Conservation (phyloP, 202 grass and related monocot genomes). For the Saccharum hybrid region DNA sequence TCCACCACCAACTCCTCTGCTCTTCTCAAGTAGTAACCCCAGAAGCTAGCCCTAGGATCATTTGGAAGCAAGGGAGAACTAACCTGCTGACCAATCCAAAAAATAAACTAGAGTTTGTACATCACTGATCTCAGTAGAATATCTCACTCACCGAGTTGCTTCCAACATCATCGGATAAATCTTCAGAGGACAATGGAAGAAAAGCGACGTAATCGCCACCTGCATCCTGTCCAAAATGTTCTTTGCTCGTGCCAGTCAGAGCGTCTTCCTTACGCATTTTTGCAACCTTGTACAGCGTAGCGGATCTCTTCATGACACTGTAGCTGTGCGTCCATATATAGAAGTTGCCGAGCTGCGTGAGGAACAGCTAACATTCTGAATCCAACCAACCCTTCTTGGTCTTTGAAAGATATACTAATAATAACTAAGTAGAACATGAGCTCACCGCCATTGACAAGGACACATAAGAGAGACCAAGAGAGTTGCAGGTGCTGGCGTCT, state of each 20-base stretch:
- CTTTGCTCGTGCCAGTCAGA: constrained; percentile 8
- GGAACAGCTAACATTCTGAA: background rate
- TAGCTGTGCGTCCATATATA: constrained; percentile 64
- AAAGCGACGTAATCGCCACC: constrained; percentile 34
- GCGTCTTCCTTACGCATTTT: background rate
- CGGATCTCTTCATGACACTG: constrained; percentile 59
- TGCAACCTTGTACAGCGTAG: constrained; percentile 35
- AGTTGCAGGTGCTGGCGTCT: constrained; percentile 50
- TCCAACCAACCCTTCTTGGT: background rate
- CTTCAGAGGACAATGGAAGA: constrained; percentile 37
- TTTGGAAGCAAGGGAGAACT: constrained; percentile 19
- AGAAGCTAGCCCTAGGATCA: background rate
- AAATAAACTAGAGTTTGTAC: background rate
- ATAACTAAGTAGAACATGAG: background rate
- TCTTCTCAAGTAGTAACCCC: background rate
- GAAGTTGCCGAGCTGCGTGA: constrained; percentile 55
- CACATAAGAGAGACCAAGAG: constrained; percentile 61
- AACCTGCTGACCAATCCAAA: constrained; percentile 24
- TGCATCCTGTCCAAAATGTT: constrained; percentile 32
- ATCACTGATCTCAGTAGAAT: background rate
- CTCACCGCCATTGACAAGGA: constrained; percentile 71
- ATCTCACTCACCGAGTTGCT: constrained; percentile 39
- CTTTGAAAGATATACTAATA: background rate
- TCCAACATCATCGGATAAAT: background rate
- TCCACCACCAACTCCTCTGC: constrained; percentile 6